Base-by-base conservation (phyloP, 352 stramenopile species). In the Thalassiosira exigua region DNA sequence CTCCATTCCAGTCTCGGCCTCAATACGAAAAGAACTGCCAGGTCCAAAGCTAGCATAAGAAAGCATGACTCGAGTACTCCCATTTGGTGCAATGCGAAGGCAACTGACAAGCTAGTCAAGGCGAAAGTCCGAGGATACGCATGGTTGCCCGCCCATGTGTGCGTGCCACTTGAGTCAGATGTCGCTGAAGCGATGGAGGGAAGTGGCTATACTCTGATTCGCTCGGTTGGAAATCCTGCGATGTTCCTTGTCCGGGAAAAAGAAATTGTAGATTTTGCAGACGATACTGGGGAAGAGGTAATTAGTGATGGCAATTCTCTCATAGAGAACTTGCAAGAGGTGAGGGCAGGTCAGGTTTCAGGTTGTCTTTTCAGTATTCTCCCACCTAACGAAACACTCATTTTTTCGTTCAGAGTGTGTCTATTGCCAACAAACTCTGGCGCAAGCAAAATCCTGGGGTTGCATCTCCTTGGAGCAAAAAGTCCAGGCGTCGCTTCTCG, bases 91-190 rank as follows among this genome's bases (percentile, higher is more conserved):
- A 60, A 92, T 69, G 70, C 85, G 11, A 68, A 69, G 26, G 80
- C 86, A 41, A 90, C 85, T 29, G 74, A 91, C 30, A 75, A 91
- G 50, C 81, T 92, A 65, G 83, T 86, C 21, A 86, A 91, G 56
- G 79, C n/a, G n/a, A n/a, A n/a, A n/a, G 77, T 88, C 9, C 81
- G 82, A 26, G 62, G 78, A 26, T 90, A 82, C 67, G 85, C 88
- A 42, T 90, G 84, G 84, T 93, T 85, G 88, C 88, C 88, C 54
- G 86, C 88, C 29, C 75, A 75, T 69, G 81, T 89, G 48, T 91
- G 82, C 44, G 32, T 75, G 41, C 61, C 82, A 17, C 85, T 88
- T 41, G 82, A 92, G 41, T 19, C 58, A 17, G 27, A 61, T 7
- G 33, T 92, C 17, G 64, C 66, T 44, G 33, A 84, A 58, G 61